A percentile compares a stretch with the other conserved stretches of the same genome.
Evolutionary conservation across 164 flowering plant genomes (phyloP).

Genomic region (Vitis riparia): DNA sequence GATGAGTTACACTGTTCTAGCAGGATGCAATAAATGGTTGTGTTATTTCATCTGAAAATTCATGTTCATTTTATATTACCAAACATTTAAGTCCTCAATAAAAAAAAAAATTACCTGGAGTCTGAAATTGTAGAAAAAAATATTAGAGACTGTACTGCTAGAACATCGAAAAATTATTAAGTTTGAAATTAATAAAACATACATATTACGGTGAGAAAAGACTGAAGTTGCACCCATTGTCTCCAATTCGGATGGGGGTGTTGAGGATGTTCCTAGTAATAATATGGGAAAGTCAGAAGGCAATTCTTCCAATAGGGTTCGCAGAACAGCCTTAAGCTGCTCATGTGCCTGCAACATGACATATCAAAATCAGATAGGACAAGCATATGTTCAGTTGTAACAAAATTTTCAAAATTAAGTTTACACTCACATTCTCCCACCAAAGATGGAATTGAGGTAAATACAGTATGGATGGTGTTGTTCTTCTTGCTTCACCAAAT

Average conservation of each 20-base stretch:
- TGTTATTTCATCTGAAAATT: too few species aligned
- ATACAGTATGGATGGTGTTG: constrained; percentile 90
- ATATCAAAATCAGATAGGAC: not conserved
- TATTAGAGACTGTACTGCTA: not conserved
- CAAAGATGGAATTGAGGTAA: constrained; percentile 90
- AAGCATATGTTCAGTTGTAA: not conserved
- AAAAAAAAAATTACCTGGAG: not conserved
- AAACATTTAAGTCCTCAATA: not conserved
- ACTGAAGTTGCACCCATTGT: constrained; percentile 35
- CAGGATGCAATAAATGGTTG: not conserved
- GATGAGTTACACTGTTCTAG: too few species aligned
- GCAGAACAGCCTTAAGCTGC: constrained; percentile 88
- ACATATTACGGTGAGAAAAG: constrained; percentile 76
- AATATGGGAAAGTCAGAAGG: constrained; percentile 88
- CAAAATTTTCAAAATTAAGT: not conserved
- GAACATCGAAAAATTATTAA: not conserved
- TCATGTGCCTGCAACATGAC: constrained; percentile 77
- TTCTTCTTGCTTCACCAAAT: constrained; percentile 98
- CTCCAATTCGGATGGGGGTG: constrained; percentile 41
- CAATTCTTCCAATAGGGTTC: constrained; percentile 82
- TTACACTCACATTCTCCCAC: constrained; percentile 95
- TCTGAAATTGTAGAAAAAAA: not conserved
- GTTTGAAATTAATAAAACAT: constrained; percentile 33
- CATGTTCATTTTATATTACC: too few species aligned
- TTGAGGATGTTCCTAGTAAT: constrained; percentile 72